Evolutionary conservation across 768 basidiomycete species (phyloP), one percentile per base, ranked within the genome.

Genomic region (Mrakia frigida): DNA sequence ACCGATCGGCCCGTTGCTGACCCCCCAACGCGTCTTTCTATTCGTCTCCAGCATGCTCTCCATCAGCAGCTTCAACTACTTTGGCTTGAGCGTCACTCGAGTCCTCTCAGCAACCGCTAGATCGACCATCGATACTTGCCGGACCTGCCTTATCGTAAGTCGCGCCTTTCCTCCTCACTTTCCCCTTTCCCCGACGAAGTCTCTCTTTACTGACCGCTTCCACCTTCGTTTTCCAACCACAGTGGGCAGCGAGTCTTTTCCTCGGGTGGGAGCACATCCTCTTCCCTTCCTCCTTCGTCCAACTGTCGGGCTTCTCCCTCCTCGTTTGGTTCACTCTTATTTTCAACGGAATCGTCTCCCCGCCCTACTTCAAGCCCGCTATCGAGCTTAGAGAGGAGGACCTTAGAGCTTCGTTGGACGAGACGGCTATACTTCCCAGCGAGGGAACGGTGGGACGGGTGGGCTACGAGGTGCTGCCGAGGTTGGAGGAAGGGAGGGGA

Each of bases 11-110:
- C 13, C 3, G 33, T n/a, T 3, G 46, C 46, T 21, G 16, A 18
- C 46, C 21, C 46, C 9, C 10, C 31, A 14, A 60, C 13, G 5
- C 56, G 10, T 59, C 37, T 37, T 1, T 33, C 35, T 31, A 0
- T 1, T 68, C 3, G 33, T 69, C n/a, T 46, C 10, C 31, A 73
- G 78, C 78, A 77, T 77, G 76, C 35, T 77, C 23, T 39, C 33
- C 52, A 95, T 96, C 79, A 86, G 90, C 9, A 81, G 90, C 43
- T 94, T 92, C 88, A 95, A 94, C 82, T 92, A 89, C 84, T 96
- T 93, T 63, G 82, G 81, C 2, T 79, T 83, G 35, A 79, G 80
- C 35, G 81, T 83, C 7, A 82, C 81, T 2, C 80, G 80, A 67
- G 74, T 68, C 18, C 68, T 78, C 7, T 78, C 77, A 14, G 77